A percentile compares a stretch with the other conserved stretches of the same genome.
phyloP scores from a whole-genome alignment of 2,329 filamentous ascomycete genomes.

The Ceratocystis harringtonii region DNA sequence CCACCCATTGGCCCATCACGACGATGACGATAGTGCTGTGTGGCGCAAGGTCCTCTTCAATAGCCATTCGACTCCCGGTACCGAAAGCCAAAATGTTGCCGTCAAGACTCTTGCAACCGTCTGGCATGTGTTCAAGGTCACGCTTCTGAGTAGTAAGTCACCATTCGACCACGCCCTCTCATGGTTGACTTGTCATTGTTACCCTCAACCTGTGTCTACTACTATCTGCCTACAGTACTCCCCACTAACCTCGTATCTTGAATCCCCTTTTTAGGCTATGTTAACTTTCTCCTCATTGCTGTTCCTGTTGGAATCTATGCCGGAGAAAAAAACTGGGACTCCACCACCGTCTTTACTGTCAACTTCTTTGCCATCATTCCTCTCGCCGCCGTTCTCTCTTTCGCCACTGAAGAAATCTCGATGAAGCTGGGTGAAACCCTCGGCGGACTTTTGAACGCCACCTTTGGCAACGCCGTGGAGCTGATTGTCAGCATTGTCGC shows the following conservation, averaged over 20 bases:
- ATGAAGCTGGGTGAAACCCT: constrained; percentile 57
- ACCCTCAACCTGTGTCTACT: not conserved
- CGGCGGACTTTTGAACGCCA: constrained; percentile 60
- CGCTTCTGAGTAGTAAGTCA: constrained; percentile 42
- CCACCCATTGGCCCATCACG: not conserved
- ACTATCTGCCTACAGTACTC: not conserved
- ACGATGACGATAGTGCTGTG: constrained; percentile 5
- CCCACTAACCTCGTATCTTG: not conserved
- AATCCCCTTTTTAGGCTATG: constrained; percentile 31
- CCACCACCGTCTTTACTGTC: constrained; percentile 55
- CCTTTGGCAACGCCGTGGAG: constrained; percentile 68
- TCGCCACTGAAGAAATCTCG: constrained; percentile 65
- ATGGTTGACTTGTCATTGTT: not conserved
- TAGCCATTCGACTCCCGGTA: constrained; percentile 35
- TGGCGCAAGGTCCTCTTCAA: constrained; percentile 30
- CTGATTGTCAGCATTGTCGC: constrained; percentile 85
- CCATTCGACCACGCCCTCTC: not conserved
- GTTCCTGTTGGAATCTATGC: constrained; percentile 60
- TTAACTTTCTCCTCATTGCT: constrained; percentile 58
- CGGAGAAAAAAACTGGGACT: constrained; percentile 45
- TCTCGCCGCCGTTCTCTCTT: constrained; percentile 56
- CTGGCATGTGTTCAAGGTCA: constrained; percentile 43
- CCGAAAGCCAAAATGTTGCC: constrained; percentile 29
- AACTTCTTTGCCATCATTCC: constrained; percentile 74
- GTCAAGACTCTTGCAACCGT: constrained; percentile 18